Conservation (phyloP, 768 basidiomycete species). For the Mrakia hoshinonis region DNA sequence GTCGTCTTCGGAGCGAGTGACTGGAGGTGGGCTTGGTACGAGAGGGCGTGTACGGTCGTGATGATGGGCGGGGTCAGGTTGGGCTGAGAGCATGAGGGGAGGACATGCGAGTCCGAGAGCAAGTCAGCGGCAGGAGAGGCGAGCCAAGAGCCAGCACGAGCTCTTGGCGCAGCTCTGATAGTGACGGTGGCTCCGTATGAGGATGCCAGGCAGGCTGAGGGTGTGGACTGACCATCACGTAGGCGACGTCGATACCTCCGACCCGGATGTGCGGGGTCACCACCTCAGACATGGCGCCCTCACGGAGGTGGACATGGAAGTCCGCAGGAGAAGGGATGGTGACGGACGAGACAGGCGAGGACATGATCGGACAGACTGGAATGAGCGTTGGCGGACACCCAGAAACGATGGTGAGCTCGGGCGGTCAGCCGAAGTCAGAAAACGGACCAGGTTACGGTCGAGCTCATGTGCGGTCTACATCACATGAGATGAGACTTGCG, state of each 20-base stretch:
- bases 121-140: neutral
- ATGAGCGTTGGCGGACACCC: neutral
- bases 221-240: conserved; percentile 72
- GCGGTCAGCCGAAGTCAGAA: no score
- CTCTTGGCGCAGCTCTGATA: neutral
- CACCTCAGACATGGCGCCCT: conserved; percentile 68
- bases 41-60: conserved; percentile 65
- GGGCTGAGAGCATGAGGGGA: conserved; percentile 50
- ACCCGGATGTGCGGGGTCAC: conserved; percentile 81
- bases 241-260: conserved; percentile 84
- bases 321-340: conserved; percentile 57
- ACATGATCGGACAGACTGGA: no score
- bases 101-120: neutral
- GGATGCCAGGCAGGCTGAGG: neutral
- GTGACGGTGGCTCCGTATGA: neutral
- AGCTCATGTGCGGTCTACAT: no score
- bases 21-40: conserved; percentile 68
- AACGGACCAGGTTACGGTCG: no score
- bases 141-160: conserved; percentile 17
- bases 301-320: conserved; percentile 94
- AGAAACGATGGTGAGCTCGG: neutral
- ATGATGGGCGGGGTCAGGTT: conserved; percentile 86
- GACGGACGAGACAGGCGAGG: neutral
- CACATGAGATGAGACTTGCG: no score
- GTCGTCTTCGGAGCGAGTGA: conserved; percentile 65